phyloP scores from a whole-genome alignment of 1,284 basidiomycete species.

The Laetiporus sulphureus region DNA sequence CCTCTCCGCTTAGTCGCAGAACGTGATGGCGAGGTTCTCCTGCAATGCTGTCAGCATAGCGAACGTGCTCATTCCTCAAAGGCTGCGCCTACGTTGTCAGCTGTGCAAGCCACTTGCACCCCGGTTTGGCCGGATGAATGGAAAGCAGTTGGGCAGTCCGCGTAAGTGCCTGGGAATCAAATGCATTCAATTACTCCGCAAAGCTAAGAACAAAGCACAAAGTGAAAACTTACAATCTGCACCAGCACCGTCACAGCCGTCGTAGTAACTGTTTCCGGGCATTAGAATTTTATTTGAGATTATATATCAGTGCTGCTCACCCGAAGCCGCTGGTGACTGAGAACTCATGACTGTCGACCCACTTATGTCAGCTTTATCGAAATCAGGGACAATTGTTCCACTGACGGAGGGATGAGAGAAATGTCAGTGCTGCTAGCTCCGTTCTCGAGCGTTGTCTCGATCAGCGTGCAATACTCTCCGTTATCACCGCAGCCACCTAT shows the following conservation, averaged over 20 bases:
- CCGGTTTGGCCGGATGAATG: neutral
- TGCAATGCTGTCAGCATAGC: neutral
- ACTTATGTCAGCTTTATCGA: neutral
- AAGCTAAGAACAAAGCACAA: neutral
- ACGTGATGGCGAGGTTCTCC: slow-evolving; percentile 1
- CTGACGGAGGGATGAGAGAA: slow-evolving; percentile 3
- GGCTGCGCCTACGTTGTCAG: neutral
- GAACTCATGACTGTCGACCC: neutral
- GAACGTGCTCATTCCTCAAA: neutral
- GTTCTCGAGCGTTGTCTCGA: neutral
- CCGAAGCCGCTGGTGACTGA: slow-evolving; percentile 1
- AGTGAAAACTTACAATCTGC: neutral
- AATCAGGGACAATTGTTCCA: neutral
- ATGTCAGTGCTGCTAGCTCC: slow-evolving; percentile 1
- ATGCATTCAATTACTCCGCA: neutral
- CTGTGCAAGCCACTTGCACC: slow-evolving; percentile 1
- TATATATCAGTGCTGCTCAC: neutral
- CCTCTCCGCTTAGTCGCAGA: slow-evolving; percentile 1
- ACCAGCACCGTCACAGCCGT: slow-evolving; percentile 2
- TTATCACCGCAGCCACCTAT: neutral
- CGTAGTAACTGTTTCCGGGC: neutral
- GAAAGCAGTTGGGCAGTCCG: neutral
- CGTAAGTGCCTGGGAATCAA: neutral
- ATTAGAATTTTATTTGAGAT: neutral
- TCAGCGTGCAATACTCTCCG: neutral